A percentile compares a stretch with the other conserved stretches of the same genome.
Conservation (phyloP, 805 yeast species). For the Yarrowia keelungensis region DNA sequence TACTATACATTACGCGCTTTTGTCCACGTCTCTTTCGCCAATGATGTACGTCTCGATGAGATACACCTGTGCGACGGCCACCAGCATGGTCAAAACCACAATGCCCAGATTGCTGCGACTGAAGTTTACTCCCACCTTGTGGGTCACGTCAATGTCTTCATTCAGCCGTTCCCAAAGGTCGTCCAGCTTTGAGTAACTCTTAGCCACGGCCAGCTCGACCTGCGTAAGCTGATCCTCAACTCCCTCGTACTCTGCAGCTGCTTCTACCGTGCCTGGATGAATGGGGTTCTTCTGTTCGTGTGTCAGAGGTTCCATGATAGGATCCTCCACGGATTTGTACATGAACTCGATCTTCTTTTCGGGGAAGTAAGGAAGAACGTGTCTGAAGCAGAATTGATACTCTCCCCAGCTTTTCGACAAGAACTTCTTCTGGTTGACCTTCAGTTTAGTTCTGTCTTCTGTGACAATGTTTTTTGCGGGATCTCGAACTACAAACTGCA, state of each 20-base stretch:
- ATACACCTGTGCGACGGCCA: constrained; percentile 3
- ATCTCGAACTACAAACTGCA: constrained; percentile 12
- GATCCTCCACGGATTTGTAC: constrained; percentile 3
- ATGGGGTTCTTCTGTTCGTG: constrained; percentile 10
- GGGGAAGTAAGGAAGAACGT: constrained; percentile 13
- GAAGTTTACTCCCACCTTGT: background rate
- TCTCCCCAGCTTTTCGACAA: constrained; percentile 22
- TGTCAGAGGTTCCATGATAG: constrained; percentile 24
- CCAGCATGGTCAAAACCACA: background rate
- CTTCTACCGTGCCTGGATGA: background rate
- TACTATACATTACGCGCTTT: constrained; percentile 25
- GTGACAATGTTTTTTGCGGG: constrained; percentile 11
- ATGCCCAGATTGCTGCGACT: background rate
- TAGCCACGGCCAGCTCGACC: constrained; percentile 20
- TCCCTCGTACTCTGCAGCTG: background rate
- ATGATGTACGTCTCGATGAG: constrained; percentile 1
- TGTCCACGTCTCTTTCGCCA: constrained; percentile 6
- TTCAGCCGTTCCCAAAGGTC: constrained; percentile 14
- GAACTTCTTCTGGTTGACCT: background rate
- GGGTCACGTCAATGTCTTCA: background rate
- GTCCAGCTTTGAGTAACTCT: background rate
- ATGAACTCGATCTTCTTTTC: constrained; percentile 25
- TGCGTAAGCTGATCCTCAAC: constrained; percentile 2
- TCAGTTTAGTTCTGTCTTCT: constrained; percentile 4
- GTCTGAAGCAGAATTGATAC: constrained; percentile 29